These are phyloP conservation scores for Hyphopichia khmerensis DNA, from an alignment of 1,139 yeast genomes.

Conservation along the genomic window DNA sequence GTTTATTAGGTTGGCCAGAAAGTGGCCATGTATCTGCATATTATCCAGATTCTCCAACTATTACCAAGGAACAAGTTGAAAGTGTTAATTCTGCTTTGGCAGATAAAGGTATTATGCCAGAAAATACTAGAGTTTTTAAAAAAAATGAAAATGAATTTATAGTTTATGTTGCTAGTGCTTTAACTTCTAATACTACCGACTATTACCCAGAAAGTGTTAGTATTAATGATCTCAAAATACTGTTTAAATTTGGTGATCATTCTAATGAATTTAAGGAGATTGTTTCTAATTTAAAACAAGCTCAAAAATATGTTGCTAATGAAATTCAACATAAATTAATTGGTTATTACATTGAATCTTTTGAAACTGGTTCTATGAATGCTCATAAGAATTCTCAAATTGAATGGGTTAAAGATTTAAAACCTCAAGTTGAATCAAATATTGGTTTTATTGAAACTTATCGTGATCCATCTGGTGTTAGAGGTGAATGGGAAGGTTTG, in stretches of 20 bases:
- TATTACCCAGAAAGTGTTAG: conserved; percentile 35
- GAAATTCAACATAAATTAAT: conserved; percentile 69
- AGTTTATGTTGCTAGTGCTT: conserved; percentile 63
- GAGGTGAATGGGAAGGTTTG: conserved; percentile 93
- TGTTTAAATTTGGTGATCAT: conserved; percentile 79
- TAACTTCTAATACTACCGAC: conserved; percentile 39
- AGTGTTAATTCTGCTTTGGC: conserved; percentile 65
- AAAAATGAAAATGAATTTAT: conserved; percentile 40
- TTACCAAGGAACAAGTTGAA: conserved; percentile 62
- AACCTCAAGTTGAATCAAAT: conserved; percentile 82
- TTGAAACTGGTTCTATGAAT: conserved; percentile 78
- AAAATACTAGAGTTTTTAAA: conserved; percentile 74
- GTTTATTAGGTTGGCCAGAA: conserved; percentile 75
- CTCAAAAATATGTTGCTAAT: conserved; percentile 66
- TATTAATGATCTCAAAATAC: conserved; percentile 32
- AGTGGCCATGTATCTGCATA: conserved; percentile 74
- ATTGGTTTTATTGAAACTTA: conserved; percentile 91
- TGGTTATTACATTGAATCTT: conserved; percentile 63
- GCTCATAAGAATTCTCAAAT: conserved; percentile 84
- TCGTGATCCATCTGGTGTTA: conserved; percentile 86
- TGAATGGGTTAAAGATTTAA: conserved; percentile 83
- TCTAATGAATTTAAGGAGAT: conserved; percentile 59
- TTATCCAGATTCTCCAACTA: conserved; percentile 52
- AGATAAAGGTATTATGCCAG: conserved; percentile 67
- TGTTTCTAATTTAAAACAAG: conserved; percentile 54